Base-by-base conservation (phyloP, 345 rosid species). In the Physaria fendleri region DNA sequence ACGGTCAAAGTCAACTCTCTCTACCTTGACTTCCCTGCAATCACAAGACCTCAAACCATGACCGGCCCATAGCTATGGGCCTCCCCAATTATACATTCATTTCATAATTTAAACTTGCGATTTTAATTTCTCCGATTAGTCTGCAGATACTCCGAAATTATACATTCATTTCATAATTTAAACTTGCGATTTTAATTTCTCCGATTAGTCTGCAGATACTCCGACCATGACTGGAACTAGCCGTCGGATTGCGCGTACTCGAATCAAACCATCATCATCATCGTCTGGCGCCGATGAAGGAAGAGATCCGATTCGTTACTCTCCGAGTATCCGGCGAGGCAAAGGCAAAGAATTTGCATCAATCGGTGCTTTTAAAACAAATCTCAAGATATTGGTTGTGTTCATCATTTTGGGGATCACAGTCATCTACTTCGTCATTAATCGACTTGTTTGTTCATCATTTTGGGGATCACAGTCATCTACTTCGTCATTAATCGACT, bases 211-310 rank as follows among this genome's bases (percentile, higher is more conserved):
- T 8, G 3, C 61, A 10, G 35, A 33, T 4, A 12, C 50, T 56
- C 39, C 66, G 57, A 49, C 47, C 64, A 91, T 91, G 98, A 61
- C 81, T 15, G 93, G 87, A 65, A 56, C 75, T 6, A 74, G 78
- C 56, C 81, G 94, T 27, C 66, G 73, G 57, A 69, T 66, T 56
- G 68, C 88, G 13, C 86, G 92, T 56, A 76, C 79, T 81, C 74
- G 91, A 57, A 38, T 62, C 68, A 83, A 75, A 43, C 64, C 85
- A 12, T 53, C 79, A 40, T 63, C 85, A 60, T 4, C 24, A 62
- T 3, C 23, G 18, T 8, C 58, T 20, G 40, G 56, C 40, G 13
- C 20, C 15, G 62, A 58, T 4, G 84, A 67, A 15, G 76, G 44
- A 0, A 73, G 29, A 5, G 71, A 49, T 33, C 56, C 69, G 76